These are phyloP conservation scores for Deinandra increscens DNA, from an alignment of 129 eudicot species.

Conservation along the genomic window DNA sequence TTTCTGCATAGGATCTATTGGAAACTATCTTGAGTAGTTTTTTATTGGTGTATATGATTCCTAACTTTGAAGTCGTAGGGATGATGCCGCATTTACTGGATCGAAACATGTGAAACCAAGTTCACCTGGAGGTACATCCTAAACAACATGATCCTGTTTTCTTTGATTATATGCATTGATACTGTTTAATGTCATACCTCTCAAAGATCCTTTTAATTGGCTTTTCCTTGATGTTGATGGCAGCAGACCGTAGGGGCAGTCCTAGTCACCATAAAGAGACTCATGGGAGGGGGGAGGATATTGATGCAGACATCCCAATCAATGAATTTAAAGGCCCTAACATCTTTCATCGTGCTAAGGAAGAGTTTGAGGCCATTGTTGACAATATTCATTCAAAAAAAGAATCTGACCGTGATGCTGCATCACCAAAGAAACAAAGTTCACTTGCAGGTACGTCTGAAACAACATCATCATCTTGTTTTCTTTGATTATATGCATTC, in stretches of 20 bases:
- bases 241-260: slow-evolving; percentile 31
- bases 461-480: neutral
- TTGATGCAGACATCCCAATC: slow-evolving; percentile 58
- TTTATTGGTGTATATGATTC: neutral
- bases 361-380: slow-evolving; percentile 73
- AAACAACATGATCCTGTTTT: no score
- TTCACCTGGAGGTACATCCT: slow-evolving; percentile 30
- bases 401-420: slow-evolving; percentile 30
- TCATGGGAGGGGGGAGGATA: slow-evolving; percentile 67
- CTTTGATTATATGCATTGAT: neutral
- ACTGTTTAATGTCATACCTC: neutral
- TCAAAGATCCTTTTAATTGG: neutral
- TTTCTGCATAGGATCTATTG: neutral
- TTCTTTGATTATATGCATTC: slow-evolving; percentile 2
- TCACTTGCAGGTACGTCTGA: slow-evolving; percentile 35
- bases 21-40: neutral
- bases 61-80: slow-evolving; percentile 33
- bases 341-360: slow-evolving; percentile 73
- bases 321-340: slow-evolving; percentile 70
- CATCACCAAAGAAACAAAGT: slow-evolving; percentile 38
- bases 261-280: slow-evolving; percentile 60
- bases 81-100: slow-evolving; percentile 20
- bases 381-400: slow-evolving; percentile 61
- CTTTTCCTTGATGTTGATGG: slow-evolving; percentile 9
- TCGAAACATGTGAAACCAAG: slow-evolving; percentile 31